Base-by-base conservation (phyloP, 2,329 filamentous ascomycete genomes). In the Fusarium acutatum region DNA sequence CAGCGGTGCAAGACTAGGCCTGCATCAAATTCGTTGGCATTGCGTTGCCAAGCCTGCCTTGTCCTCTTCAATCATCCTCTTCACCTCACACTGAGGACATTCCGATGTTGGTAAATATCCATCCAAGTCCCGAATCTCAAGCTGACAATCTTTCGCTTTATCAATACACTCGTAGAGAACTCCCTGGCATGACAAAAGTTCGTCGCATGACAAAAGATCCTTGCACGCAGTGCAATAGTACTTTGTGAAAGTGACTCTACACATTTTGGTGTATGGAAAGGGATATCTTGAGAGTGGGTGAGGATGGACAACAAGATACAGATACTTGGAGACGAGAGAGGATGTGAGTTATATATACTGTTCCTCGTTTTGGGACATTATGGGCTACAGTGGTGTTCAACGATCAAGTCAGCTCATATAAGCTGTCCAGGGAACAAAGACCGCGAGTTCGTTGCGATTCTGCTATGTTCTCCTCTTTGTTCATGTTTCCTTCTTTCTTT, bases 331-430 rank as follows among this genome's bases (percentile, higher is more conserved):
- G 7, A 15, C 7, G 7, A 7, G 10, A 37, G 18, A 22, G 7
- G 7, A 9, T 2, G 3, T 7, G 10, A 18, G 7, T 1, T 28
- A 17, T 37, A 9, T 52, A 37, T 53, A 9, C 18, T 17, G 4
- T 17, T 28, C 9, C 8, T 52, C 6, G 2, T 6, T 8, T 26
- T 20, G 3, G 20, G 1, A 26, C 15, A 10, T 14, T 18, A 7
- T 12, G n/a, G 18, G 5, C 10, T 53, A 5, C 3, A 7, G 7
- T 5, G 0, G 18, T 28, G 32, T 28, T 53, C 32, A 12, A 4
- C 7, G 7, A 53, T 5, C 13, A 22, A 6, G 13, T 8, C 24
- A 22, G 10, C 5, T 26, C 13, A 22, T 8, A 13, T 53, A 3
- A 6, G 2, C n/a, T 22, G 10, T 37, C 37, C 14, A 9, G 10